These are phyloP conservation scores for Colletotrichum gloeosporioides DNA, from an alignment of 2,329 filamentous ascomycete species.

Conservation along the genomic window DNA sequence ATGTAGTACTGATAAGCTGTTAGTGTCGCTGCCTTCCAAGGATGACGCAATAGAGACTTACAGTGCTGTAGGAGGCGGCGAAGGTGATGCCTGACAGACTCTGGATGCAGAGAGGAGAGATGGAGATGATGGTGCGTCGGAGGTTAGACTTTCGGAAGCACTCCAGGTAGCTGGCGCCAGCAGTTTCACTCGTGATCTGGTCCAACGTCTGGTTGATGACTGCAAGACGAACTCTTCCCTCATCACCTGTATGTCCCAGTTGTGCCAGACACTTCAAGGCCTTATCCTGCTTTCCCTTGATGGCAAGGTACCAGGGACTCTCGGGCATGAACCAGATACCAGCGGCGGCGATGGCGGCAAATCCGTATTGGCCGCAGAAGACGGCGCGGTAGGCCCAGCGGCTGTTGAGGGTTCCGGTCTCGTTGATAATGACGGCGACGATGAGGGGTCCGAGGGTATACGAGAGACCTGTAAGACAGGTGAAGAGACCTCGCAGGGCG, in stretches of 20 bases:
- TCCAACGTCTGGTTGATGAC: slow-evolving; percentile 35
- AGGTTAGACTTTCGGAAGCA: slow-evolving; percentile 44
- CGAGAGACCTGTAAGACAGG: slow-evolving; percentile 30
- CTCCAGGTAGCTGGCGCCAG: slow-evolving; percentile 41
- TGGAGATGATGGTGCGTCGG: slow-evolving; percentile 43
- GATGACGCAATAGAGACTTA: neutral
- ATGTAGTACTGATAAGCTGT: slow-evolving; percentile 36
- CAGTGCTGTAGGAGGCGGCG: slow-evolving; percentile 35
- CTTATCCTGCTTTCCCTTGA: slow-evolving; percentile 35
- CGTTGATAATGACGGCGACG: slow-evolving; percentile 36
- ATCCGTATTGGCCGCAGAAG: slow-evolving; percentile 38
- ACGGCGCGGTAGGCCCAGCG: slow-evolving; percentile 38
- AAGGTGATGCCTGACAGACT: slow-evolving; percentile 14
- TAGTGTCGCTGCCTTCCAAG: neutral
- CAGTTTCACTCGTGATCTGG: slow-evolving; percentile 31
- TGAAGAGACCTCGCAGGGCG: slow-evolving; percentile 32
- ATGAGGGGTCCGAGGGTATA: slow-evolving; percentile 30
- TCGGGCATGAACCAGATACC: slow-evolving; percentile 45
- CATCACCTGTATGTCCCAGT: slow-evolving; percentile 31
- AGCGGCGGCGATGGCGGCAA: slow-evolving; percentile 32
- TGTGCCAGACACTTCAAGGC: slow-evolving; percentile 38
- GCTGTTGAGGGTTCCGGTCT: slow-evolving; percentile 27
- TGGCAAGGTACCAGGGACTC: slow-evolving; percentile 46
- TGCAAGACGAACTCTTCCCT: slow-evolving; percentile 33
- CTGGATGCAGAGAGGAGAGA: slow-evolving; percentile 40